These are phyloP conservation scores for Penicillium diatomitis DNA, from an alignment of 495 filamentous ascomycete species.

Conservation along the genomic window DNA sequence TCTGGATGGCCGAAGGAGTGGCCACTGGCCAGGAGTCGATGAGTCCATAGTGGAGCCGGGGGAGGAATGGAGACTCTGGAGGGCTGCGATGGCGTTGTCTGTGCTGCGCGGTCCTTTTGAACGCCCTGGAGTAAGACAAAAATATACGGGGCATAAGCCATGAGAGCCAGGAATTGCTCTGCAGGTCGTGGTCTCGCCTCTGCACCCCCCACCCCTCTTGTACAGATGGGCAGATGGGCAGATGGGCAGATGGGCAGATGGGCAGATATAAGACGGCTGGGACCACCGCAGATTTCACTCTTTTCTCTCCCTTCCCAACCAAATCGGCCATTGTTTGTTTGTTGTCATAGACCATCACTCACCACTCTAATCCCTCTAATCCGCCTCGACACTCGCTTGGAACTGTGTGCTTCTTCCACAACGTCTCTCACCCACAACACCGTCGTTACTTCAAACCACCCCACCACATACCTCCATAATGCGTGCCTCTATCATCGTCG, in stretches of 20 bases:
- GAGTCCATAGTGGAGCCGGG: too few relatives aligned
- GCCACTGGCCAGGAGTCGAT: too few relatives aligned
- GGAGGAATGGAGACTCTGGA: not conserved
- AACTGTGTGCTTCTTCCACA: not conserved
- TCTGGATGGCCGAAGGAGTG: too few relatives aligned
- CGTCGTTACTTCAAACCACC: not conserved
- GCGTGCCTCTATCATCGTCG: slow-evolving; percentile 32
- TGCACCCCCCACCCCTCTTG: too few relatives aligned
- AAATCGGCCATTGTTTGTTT: not conserved
- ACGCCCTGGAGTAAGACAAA: not conserved
- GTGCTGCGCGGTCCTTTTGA: not conserved
- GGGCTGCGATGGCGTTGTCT: slow-evolving; percentile 3
- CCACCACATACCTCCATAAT: slow-evolving; percentile 20
- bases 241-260: not conserved
- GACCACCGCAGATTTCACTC: too few relatives aligned
- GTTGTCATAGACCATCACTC: slow-evolving; percentile 9
- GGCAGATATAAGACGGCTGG: slow-evolving; percentile 4
- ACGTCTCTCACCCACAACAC: not conserved
- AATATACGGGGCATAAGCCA: too few relatives aligned
- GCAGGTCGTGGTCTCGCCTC: too few relatives aligned
- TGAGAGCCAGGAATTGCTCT: too few relatives aligned
- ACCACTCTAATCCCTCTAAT: not conserved
- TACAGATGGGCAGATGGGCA: not conserved
- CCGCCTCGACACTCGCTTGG: slow-evolving; percentile 1
- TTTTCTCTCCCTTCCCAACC: not conserved